Evolutionary conservation across 2,329 filamentous ascomycete genomes (phyloP).

Genomic region (Pseudocercospora fuligena): DNA sequence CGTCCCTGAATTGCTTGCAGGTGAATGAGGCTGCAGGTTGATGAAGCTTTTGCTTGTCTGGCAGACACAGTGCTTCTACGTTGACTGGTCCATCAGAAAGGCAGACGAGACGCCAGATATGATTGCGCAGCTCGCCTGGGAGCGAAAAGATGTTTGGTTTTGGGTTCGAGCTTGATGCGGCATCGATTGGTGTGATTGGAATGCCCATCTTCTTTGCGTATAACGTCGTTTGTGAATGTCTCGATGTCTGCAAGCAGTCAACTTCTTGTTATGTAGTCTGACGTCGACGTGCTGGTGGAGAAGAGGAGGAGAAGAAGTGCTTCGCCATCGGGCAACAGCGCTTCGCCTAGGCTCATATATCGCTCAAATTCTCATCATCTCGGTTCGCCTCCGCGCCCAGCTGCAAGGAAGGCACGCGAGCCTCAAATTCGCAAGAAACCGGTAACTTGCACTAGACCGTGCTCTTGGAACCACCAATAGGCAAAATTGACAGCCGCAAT

Average conservation of each 20-base stretch:
- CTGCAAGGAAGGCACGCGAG: not conserved
- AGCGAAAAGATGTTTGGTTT: constrained; percentile 16
- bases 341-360: constrained; percentile 5
- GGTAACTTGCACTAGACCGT: not conserved
- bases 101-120: constrained; percentile 25
- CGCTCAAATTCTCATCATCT: not conserved
- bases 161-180: not conserved
- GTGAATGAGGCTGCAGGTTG: constrained; percentile 27
- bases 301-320: constrained; percentile 1
- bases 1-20: constrained; percentile 24
- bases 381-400: not conserved
- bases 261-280: not conserved
- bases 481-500: not conserved
- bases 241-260: not conserved
- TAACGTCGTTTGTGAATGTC: not conserved
- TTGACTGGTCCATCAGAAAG: constrained; percentile 10
- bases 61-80: constrained; percentile 26
- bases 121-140: constrained; percentile 27
- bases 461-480: constrained; percentile 5
- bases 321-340: constrained; percentile 3
- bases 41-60: constrained; percentile 18
- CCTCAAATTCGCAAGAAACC: not conserved
- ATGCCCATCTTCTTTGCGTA: constrained; percentile 12
- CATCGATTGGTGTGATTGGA: constrained; percentile 5
- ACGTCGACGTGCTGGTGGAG: not conserved